Evolutionary conservation across 2,329 filamentous ascomycete species (phyloP), one percentile per base, ranked within the genome.

Genomic region (Leptosphaerulina australis): DNA sequence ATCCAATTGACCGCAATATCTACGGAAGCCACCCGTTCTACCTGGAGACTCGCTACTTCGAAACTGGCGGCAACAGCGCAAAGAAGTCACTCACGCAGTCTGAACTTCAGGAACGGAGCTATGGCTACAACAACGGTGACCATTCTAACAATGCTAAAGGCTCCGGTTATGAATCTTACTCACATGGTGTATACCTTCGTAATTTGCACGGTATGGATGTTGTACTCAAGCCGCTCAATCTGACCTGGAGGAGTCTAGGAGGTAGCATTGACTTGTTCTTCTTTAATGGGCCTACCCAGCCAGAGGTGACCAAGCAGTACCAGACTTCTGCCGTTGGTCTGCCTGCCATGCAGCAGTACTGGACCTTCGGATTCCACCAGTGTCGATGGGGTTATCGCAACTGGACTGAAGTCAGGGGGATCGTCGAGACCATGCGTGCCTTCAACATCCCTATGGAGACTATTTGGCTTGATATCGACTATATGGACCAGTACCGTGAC

Each of bases 331-430:
- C 86, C 1, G 77, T 87, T 41, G 89, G 90, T 0, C 75, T 89
- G 4, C 89, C 90, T 1, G 85, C 85, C 0, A 86, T 93, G 83
- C 87, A 92, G 66, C 86, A 57, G 12, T 94, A 94, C 74, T 93
- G 84, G 79, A 84, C 86, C 0, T 84, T 95, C 53, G 91, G 91
- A 0, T 93, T 82, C 67, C 90, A 95, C 58, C 90, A 95, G 68
- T 93, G 89, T 62, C 81, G 88, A 51, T 94, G 90, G 85, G 90
- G 90, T 0, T 94, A 94, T 68, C 76, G 80, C 29, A 90, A 89
- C 62, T 91, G 87, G 84, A 81, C 83, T 1, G 79, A 83, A 21
- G 66, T 90, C 3, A 80, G 87, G 55, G 81, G 81, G 11, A 77
- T 83, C 9, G 76, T 83, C 24, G 72, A 80, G 37, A 78, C 77